These are phyloP conservation scores for Rosa chinensis DNA, from an alignment of 306 rosid species.

Conservation along the genomic window DNA sequence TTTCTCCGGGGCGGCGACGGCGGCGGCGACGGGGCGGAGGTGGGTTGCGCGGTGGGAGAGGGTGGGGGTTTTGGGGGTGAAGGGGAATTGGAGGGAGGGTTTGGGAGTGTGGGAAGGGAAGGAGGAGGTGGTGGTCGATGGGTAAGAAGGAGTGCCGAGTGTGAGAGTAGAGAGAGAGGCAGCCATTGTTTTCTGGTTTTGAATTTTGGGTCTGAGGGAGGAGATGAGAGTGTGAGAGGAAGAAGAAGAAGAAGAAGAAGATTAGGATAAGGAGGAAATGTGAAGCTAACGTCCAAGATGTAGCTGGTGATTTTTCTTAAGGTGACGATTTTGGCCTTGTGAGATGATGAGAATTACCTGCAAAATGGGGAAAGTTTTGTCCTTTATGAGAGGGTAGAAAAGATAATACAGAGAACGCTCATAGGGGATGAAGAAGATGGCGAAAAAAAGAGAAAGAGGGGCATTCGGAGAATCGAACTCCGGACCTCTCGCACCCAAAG, in stretches of 20 bases:
- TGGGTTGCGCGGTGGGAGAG: conserved; percentile 46
- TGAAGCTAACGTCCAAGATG: neutral
- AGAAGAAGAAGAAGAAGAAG: conserved; percentile 6
- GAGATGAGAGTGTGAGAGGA: neutral
- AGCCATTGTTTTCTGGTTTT: conserved; percentile 38
- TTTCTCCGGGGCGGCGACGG: conserved; percentile 59
- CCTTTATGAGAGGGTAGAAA: neutral
- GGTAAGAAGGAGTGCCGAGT: conserved; percentile 40
- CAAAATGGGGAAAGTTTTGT: accelerated
- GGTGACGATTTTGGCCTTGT: conserved; percentile 29
- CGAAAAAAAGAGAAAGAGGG: neutral
- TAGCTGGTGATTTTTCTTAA: neutral
- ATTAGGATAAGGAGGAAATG: conserved; percentile 36
- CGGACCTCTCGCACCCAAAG: conserved; percentile 18
- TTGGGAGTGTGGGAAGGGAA: conserved; percentile 37
- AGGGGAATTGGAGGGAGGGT: conserved; percentile 47
- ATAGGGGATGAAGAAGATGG: neutral
- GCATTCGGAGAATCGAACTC: conserved; percentile 14
- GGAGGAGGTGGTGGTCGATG: conserved; percentile 23
- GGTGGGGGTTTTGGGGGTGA: conserved; percentile 17
- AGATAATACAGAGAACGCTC: neutral
- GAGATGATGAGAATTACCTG: accelerated
- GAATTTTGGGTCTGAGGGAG: neutral
- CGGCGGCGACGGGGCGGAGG: conserved; percentile 68
- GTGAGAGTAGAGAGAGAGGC: conserved; percentile 56